A percentile compares a stretch with the other conserved stretches of the same genome.
phyloP scores from a whole-genome alignment of 164 flowering plant species.

The Euptelea pleiosperma region DNA sequence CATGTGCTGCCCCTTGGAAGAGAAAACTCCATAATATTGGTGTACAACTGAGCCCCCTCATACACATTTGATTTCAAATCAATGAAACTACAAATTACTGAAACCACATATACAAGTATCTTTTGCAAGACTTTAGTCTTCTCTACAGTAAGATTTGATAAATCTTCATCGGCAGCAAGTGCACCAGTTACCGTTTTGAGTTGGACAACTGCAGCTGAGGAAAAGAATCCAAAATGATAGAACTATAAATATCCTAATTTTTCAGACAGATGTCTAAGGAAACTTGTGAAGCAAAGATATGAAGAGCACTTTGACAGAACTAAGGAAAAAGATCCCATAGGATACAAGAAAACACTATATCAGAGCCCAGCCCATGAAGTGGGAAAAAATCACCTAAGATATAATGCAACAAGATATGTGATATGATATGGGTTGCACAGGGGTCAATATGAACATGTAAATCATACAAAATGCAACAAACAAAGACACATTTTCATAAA shows the following conservation, averaged over 20 bases:
- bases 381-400: too few species aligned
- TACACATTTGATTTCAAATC: conserved; percentile 39
- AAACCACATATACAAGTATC: conserved; percentile 68
- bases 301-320: neutral
- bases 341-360: neutral
- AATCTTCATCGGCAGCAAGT: conserved; percentile 57
- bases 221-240: conserved; percentile 15
- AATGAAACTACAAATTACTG: conserved; percentile 61
- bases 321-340: too few species aligned
- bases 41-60: conserved; percentile 34
- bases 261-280: neutral
- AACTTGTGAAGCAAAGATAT: conserved; percentile 1
- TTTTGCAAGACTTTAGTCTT: conserved; percentile 54
- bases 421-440: too few species aligned
- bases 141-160: conserved; percentile 40
- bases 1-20: conserved; percentile 21
- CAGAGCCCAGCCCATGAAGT: neutral
- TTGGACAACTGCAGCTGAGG: conserved; percentile 85
- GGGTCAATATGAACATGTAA: too few species aligned
- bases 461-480: too few species aligned
- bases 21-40: conserved; percentile 24
- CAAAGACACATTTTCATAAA: too few species aligned
- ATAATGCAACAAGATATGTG: too few species aligned
- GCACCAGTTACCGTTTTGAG: conserved; percentile 67
- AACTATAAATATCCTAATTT: neutral